Evolutionary conservation across 202 grass and related monocot species (phyloP).

Genomic region (Bolboschoenoplectus hybrid): DNA sequence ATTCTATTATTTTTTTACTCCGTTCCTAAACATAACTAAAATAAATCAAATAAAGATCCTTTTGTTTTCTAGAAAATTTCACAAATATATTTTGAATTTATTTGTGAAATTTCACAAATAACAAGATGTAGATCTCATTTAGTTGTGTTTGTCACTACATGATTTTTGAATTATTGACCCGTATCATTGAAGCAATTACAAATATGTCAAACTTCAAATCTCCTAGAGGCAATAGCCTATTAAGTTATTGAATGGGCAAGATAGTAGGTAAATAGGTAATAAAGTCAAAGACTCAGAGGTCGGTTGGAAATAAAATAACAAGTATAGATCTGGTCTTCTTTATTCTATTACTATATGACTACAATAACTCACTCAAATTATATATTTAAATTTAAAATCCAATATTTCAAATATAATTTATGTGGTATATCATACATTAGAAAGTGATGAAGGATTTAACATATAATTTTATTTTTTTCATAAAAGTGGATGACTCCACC

Average conservation of each 20-base stretch:
- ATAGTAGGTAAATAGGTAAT: not conserved
- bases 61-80: not conserved
- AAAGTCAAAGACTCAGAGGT: not conserved
- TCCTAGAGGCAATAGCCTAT: not conserved
- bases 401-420: not conserved
- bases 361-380: not conserved
- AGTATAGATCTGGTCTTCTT: not conserved
- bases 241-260: not conserved
- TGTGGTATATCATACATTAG: too few relatives aligned
- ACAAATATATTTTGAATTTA: too few relatives aligned
- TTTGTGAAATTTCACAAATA: too few relatives aligned
- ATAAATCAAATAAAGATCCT: not conserved
- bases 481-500: too few relatives aligned
- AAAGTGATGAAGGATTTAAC: too few relatives aligned
- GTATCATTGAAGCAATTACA: not conserved
- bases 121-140: not conserved
- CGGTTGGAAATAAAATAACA: not conserved
- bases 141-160: not conserved
- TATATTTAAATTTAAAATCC: not conserved
- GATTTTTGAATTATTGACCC: not conserved
- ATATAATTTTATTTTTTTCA: too few relatives aligned
- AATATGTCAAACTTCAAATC: not conserved
- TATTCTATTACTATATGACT: not conserved
- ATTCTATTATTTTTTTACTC: not conserved
- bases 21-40: not conserved